These are phyloP conservation scores for Boletus reticuloceps DNA, from an alignment of 768 basidiomycete genomes.

Conservation along the genomic window DNA sequence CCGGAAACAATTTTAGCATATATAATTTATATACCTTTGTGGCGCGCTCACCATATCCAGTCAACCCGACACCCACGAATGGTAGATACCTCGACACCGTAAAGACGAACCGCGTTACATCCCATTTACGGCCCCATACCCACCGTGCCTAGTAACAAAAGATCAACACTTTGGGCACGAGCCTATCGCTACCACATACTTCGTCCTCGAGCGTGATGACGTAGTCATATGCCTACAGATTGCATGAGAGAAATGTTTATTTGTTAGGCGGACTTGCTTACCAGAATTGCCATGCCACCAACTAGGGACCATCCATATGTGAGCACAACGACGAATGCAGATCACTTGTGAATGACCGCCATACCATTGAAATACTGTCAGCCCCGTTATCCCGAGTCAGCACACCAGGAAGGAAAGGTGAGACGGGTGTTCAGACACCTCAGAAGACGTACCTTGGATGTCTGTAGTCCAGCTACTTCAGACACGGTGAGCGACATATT, in stretches of 20 bases:
- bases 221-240: slow-evolving; percentile 10
- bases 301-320: background rate
- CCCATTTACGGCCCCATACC: slow-evolving; percentile 20
- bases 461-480: slow-evolving; percentile 12
- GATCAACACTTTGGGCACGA: background rate
- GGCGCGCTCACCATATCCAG: slow-evolving; percentile 8
- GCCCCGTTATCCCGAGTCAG: background rate
- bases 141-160: slow-evolving; percentile 9
- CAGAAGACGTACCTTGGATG: slow-evolving; percentile 8
- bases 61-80: slow-evolving; percentile 9
- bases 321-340: background rate
- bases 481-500: background rate
- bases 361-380: slow-evolving; percentile 16
- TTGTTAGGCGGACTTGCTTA: background rate
- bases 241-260: background rate
- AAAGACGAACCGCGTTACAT: slow-evolving; percentile 12
- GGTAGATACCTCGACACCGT: slow-evolving; percentile 21
- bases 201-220: slow-evolving; percentile 10
- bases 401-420: background rate
- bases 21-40: too few relatives aligned
- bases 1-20: background rate
- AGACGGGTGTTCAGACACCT: background rate
- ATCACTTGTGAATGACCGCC: background rate
- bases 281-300: slow-evolving; percentile 17
- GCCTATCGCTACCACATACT: background rate